Conservation (phyloP, 306 rosid species). For the Malus orientalis region DNA sequence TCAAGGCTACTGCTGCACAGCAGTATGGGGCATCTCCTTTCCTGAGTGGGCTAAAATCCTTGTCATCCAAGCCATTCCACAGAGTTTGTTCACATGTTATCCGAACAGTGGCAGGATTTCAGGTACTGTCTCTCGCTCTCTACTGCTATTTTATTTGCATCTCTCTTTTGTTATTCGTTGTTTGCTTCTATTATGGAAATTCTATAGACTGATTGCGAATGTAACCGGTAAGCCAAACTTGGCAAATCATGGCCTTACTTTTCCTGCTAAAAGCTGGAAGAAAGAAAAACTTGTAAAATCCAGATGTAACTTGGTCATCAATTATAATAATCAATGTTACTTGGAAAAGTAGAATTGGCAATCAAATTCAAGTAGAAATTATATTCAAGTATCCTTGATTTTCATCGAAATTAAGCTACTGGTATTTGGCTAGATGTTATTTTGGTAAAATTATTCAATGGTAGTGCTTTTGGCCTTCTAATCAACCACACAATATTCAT, state of each 20-base stretch:
- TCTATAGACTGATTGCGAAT: not conserved
- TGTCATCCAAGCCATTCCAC: conserved; percentile 93
- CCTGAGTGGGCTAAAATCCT: conserved; percentile 88
- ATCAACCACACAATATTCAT: not conserved
- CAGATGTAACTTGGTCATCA: not conserved
- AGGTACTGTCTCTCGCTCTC: conserved; percentile 36
- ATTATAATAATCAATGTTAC: not conserved
- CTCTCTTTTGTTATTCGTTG: not conserved
- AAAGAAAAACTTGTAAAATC: not conserved
- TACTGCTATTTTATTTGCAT: not conserved
- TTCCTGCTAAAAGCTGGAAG: not conserved
- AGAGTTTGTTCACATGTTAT: conserved; percentile 92
- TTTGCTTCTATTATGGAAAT: not conserved
- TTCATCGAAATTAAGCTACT: not conserved
- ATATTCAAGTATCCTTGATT: not conserved
- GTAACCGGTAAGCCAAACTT: not conserved
- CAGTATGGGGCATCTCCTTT: conserved; percentile 96
- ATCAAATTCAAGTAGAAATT: not conserved
- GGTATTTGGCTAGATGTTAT: not conserved
- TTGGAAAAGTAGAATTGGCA: not conserved
- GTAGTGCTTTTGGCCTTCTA: not conserved
- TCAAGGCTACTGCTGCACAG: conserved; percentile 96
- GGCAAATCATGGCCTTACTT: not conserved
- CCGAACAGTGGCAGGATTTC: conserved; percentile 97
- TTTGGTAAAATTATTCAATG: not conserved